Evolutionary conservation across 202 grass and related monocot genomes (phyloP), one percentile per base, ranked within the genome.

Genomic region (Hordeum pubiflorum): DNA sequence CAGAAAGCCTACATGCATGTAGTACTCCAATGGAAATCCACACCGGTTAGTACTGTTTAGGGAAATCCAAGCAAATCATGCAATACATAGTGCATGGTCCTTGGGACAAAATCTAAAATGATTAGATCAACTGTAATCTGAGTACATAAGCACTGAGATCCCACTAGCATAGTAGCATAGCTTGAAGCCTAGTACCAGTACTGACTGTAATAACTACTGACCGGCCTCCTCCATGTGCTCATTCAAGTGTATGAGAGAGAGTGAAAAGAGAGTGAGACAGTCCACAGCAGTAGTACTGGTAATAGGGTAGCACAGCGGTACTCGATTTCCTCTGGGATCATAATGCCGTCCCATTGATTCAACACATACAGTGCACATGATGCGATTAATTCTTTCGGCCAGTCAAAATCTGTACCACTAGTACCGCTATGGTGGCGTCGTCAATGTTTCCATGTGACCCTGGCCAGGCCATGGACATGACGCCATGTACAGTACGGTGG

Each of bases 371-470:
- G 72, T 59, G 76, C 82, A 85, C 72, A 73, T 43, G 82, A 58
- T 40, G 60, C 6, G 65, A 64, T 59, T 78, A 82, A 66, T 84
- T n/a, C n/a, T n/a, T n/a, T 79, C 70, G 52, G 23, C 59, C 21
- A 14, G 52, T 58, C 27, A 58, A 66, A 58, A 66, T 15, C 18
- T 9, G 70, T 12, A 14, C 9, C 41, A 15, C 21, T 72, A n/a
- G n/a, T n/a, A 81, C 82, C 56, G 7, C 10, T 14, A 10, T 23
- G 59, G 58, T 82, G 58, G 64, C 65, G 36, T 89, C 74, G 44
- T 89, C 72, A 86, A 82, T 86, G 74, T 79, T 67, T 79, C 50
- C 87, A 89, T 86, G 87, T 89, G 79, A 82, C 38, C 55, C 65
- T 85, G 62, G 5, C 69, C 27, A 74, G 58, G 48, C 69, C 15